Evolutionary conservation across 441 rosid species (phyloP), one percentile per base, ranked within the genome.

Genomic region (Monsonia emarginata): DNA sequence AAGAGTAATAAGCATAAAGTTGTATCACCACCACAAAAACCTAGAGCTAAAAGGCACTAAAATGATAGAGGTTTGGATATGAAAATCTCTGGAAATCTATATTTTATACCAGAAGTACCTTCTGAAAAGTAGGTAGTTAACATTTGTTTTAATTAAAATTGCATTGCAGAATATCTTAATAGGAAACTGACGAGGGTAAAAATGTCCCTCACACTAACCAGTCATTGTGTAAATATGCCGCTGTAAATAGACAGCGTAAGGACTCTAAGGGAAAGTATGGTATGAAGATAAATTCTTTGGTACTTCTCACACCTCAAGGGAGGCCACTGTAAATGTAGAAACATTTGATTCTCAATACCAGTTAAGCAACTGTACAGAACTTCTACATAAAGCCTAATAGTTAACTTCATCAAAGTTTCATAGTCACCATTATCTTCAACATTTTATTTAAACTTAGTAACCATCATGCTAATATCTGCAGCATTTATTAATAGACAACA

Each of bases 1-100:
- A 28, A 27, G 52, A 65, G 26, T 19, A 68, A 36, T 54, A 34
- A 22, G 40, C 46, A 50, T 58, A 28, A 70, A 74, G 36, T 25
- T 71, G 27, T 4, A 13, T 21, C 66, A 64, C 34, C 26, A 1
- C 4, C 21, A 21, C 6, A 52, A n/a, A 16, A 7, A n/a, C n/a
- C n/a, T n/a, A n/a, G n/a, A n/a, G n/a, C n/a, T n/a, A n/a, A n/a
- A n/a, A 44, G 19, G 52, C 16, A 44, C 52, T 44, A 21, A 44
- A 4, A 44, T 44, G 52, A 44, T 44, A 44, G 2, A 40, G 5
- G 6, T n/a, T 44, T 44, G 52, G 52, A 44, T 16, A n/a, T 44
- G 52, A 44, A 44, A 44, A 44, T 44, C 52, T 14, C 14, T 16
- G 34, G 36, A 4, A 44, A 44, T 44, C 4, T 3, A 13, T 44